A percentile compares a stretch with the other conserved stretches of the same genome.
Evolutionary conservation across 305 asterid species (phyloP).

Genomic region (Solanum aculeatissimum): DNA sequence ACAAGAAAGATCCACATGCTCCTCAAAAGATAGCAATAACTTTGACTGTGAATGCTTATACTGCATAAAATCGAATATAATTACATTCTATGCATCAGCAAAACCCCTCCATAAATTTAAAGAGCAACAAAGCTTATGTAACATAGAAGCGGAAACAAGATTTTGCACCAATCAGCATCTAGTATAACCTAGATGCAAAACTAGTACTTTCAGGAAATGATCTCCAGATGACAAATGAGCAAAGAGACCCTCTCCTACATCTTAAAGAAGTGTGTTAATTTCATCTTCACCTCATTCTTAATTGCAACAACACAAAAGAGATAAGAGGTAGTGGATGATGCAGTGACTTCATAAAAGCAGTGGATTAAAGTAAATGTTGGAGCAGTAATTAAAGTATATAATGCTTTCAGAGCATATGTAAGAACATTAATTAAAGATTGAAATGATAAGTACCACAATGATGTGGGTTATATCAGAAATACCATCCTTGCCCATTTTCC

Average conservation of each 20-base stretch:
- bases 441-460: slow-evolving; percentile 66
- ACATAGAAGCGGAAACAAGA: background rate
- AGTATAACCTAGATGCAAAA: background rate
- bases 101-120: background rate
- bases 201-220: background rate
- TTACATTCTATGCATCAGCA: background rate
- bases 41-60: background rate
- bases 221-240: background rate
- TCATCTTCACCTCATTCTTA: background rate
- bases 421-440: background rate
- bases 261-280: background rate
- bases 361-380: background rate
- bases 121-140: background rate
- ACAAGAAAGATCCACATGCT: background rate
- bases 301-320: background rate
- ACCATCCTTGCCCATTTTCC: slow-evolving; percentile 15
- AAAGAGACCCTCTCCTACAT: background rate
- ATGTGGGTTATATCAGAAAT: slow-evolving; percentile 73
- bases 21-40: background rate
- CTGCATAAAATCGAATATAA: background rate
- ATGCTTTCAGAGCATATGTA: background rate
- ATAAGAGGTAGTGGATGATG: background rate
- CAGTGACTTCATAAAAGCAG: background rate
- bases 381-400: background rate
- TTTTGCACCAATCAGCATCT: background rate